Evolutionary conservation across 352 stramenopile genomes (phyloP), one percentile per base, ranked within the genome.

Genomic region (Phytophthora quininea): DNA sequence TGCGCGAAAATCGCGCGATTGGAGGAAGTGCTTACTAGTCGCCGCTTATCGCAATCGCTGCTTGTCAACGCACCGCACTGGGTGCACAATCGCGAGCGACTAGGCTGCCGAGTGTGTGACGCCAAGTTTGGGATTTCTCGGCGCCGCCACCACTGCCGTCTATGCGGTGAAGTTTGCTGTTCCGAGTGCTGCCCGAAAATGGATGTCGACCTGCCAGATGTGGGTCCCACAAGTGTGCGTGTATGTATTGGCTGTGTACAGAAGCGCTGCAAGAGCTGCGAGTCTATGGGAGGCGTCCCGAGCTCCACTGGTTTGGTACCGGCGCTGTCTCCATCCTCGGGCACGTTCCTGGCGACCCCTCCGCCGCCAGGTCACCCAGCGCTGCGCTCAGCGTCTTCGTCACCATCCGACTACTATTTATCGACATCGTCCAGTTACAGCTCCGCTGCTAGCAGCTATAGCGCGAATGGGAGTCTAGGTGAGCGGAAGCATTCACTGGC

Each of bases 161-260:
- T 93, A 19, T 93, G 86, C 31, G 86, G 86, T 43, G 86, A 94
- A 70, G 64, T 94, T 59, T 90, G 82, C 54, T 94, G 86, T 58
- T 85, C 82, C 2, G 82, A 89, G 35, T 94, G 86, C 63, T 91
- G 77, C 2, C 86, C 86, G n/a, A 94, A 94, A 56, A 88, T 92
- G 73, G 86, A 91, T 57, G 76, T 94, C 24, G 80, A 77, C 37
- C 78, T 93, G 19, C 82, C 84, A 1, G 80, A 88, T 32, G 73
- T 87, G 1, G 78, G 82, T 14, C 76, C 71, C 30, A 89, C 82
- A 32, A 87, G 79, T 59, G 82, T 93, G 12, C 82, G 85, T 51
- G 82, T 93, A n/a, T 93, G 85, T 43, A 77, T 84, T 3, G 54
- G 58, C 5, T 93, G 85, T 40, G 70, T 88, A 4, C 72, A 86